Base-by-base conservation (phyloP, 495 filamentous ascomycete genomes). In the Daldinia caldariorum region DNA sequence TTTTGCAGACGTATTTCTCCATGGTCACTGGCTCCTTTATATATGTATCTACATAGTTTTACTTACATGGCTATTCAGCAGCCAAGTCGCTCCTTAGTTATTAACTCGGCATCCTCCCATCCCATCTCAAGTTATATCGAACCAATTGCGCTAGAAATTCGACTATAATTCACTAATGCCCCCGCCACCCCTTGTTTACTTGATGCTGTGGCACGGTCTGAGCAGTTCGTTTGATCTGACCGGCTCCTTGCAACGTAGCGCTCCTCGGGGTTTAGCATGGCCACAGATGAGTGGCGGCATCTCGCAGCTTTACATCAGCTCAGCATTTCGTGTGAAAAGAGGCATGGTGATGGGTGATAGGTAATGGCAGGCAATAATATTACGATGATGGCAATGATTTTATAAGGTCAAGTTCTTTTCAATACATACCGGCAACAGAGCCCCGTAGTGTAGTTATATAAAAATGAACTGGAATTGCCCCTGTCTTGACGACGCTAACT, bases 201-300 rank as follows among this genome's bases (percentile, higher is more conserved):
- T 61, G 63, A 72, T 64, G 69, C 18, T 68, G 69, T 72, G 64
- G 70, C 65, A 72, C 70, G 63, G 65, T 41, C 61, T 49, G 22
- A 22, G 31, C 34, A 62, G 29, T 56, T 61, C 56, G 70, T 64
- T 59, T 66, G 65, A 66, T 62, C 43, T 32, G 62, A 57, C 51
- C 56, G 39, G 58, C 50, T 38, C 61, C 57, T 65, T 72, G 70
- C 64, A 72, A 72, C 70, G 65, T 72, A 72, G 53, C 31, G 49
- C 13, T 43, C 45, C 13, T 54, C 38, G 63, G 56, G 61, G 55
- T 18, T 63, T 53, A 51, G 58, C 55, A 61, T 55, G 47, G 38
- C 60, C 61, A 59, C 59, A 63, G 57, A 58, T 53, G 32, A 63
- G 56, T 68, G 50, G 49, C 69, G 59, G 69, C 50, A 67, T 72